Percentiles rank a stretch among this genome's conserved stretches.
Evolutionary conservation across 1,139 yeast genomes (phyloP).

Genomic region (Geotrichum cucujoidarum): DNA sequence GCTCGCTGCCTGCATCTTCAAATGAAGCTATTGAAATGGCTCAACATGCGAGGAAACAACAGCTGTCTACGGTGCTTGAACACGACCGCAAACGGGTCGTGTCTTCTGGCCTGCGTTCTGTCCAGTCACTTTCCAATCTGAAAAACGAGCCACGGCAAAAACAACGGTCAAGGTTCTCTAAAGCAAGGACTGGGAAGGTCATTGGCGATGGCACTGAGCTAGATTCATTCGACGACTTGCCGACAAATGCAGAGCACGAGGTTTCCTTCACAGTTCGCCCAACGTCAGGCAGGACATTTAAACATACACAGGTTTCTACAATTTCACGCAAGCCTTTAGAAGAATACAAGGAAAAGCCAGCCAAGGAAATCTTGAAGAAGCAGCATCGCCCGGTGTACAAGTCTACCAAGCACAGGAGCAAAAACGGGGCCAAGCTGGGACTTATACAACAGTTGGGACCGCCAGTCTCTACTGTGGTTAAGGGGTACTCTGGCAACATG

Average conservation of each 20-base stretch:
- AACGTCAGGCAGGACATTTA: slow-evolving; percentile 1
- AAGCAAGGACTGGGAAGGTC: slow-evolving; percentile 22
- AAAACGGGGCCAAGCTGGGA: slow-evolving; percentile 18
- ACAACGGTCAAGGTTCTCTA: slow-evolving; percentile 20
- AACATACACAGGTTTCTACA: neutral
- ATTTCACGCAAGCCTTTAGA: slow-evolving; percentile 11
- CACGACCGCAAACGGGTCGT: slow-evolving; percentile 3
- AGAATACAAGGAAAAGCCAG: slow-evolving; percentile 16
- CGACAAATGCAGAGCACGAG: slow-evolving; percentile 26
- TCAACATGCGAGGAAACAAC: neutral
- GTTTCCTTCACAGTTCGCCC: slow-evolving; percentile 23
- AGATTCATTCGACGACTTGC: slow-evolving; percentile 34
- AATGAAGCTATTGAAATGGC: slow-evolving; percentile 14
- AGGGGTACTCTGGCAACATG: slow-evolving; percentile 43
- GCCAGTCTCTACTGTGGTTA: slow-evolving; percentile 27
- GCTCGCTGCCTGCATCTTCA: slow-evolving; percentile 8
- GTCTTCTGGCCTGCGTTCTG: slow-evolving; percentile 5
- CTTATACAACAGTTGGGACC: slow-evolving; percentile 37
- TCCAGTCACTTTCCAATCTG: slow-evolving; percentile 11
- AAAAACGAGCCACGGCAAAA: slow-evolving; percentile 11
- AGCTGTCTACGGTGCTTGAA: neutral
- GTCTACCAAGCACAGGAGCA: neutral
- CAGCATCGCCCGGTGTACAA: slow-evolving; percentile 3
- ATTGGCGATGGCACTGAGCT: slow-evolving; percentile 36
- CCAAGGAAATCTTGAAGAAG: neutral